These are phyloP conservation scores for Streptanthus diversifolius DNA, from an alignment of 345 rosid species.

Conservation along the genomic window DNA sequence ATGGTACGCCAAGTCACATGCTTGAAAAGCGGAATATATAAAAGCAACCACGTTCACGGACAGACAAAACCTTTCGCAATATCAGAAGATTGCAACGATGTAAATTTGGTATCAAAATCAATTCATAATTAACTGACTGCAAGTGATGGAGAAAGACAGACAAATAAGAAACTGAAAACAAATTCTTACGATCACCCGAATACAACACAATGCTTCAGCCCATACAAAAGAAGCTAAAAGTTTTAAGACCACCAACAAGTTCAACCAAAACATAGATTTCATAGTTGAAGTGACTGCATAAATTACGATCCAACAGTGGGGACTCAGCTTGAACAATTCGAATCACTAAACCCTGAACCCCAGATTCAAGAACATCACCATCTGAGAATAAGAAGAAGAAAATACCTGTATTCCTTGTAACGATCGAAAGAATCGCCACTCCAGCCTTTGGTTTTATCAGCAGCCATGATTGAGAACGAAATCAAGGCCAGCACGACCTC, in stretches of 20 bases:
- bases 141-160: background rate
- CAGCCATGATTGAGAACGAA: constrained; percentile 92
- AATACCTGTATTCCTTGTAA: constrained; percentile 81
- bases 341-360: constrained; percentile 8
- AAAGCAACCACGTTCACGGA: constrained; percentile 79
- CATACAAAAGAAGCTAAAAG: no score
- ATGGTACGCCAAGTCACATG: constrained; percentile 59
- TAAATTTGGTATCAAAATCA: background rate
- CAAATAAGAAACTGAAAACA: background rate
- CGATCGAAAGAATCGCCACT: constrained; percentile 96
- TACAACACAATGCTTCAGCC: background rate
- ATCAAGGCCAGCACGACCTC: constrained; percentile 71
- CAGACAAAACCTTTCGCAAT: constrained; percentile 64
- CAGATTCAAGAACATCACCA: background rate
- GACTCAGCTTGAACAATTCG: constrained; percentile 3
- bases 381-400: background rate
- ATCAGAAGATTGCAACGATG: background rate
- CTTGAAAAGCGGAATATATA: constrained; percentile 72
- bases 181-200: background rate
- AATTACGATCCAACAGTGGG: background rate
- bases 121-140: background rate
- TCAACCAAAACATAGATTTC: background rate
- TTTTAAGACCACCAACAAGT: background rate
- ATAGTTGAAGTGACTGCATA: background rate
- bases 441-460: constrained; percentile 97